A percentile compares a stretch with the other conserved stretches of the same genome.
Conservation (phyloP, 208 protist genomes). For the Crithidia bombi region DNA sequence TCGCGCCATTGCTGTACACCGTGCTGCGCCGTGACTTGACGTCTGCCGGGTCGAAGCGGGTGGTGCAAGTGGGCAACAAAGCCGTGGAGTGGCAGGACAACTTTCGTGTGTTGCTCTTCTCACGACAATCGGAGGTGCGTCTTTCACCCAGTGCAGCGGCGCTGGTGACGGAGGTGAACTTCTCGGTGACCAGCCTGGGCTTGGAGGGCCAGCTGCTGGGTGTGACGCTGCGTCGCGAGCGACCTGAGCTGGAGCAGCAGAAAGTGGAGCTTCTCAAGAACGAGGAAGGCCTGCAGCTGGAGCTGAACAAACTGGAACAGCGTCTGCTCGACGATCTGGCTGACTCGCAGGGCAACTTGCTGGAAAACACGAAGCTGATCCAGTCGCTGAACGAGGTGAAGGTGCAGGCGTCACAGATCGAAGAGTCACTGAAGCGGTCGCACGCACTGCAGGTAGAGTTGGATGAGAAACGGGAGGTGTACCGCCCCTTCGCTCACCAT, state of each 20-base stretch:
- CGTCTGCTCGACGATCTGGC: constrained; percentile 93
- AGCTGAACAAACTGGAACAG: constrained; percentile 94
- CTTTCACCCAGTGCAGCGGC: constrained; percentile 90
- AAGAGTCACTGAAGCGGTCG: constrained; percentile 84
- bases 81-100: constrained; percentile 96
- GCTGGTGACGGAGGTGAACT: constrained; percentile 96
- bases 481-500: constrained; percentile 89
- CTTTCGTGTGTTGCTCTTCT: constrained; percentile 96
- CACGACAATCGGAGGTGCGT: constrained; percentile 85
- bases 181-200: constrained; percentile 95
- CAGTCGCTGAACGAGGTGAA: constrained; percentile 95
- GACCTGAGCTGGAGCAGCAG: constrained; percentile 95
- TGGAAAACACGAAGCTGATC: constrained; percentile 96
- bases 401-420: constrained; percentile 85
- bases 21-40: constrained; percentile 95
- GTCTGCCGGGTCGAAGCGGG: constrained; percentile 87
- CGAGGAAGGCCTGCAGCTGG: constrained; percentile 96
- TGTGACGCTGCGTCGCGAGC: constrained; percentile 95
- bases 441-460: constrained; percentile 89
- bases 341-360: constrained; percentile 91
- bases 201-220: constrained; percentile 97
- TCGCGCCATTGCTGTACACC: constrained; percentile 95
- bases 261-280: constrained; percentile 93
- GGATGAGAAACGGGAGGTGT: constrained; percentile 95
- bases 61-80: constrained; percentile 97